These are phyloP conservation scores for Polyplosphaeria fusca DNA, from an alignment of 495 filamentous ascomycete genomes.

Conservation along the genomic window DNA sequence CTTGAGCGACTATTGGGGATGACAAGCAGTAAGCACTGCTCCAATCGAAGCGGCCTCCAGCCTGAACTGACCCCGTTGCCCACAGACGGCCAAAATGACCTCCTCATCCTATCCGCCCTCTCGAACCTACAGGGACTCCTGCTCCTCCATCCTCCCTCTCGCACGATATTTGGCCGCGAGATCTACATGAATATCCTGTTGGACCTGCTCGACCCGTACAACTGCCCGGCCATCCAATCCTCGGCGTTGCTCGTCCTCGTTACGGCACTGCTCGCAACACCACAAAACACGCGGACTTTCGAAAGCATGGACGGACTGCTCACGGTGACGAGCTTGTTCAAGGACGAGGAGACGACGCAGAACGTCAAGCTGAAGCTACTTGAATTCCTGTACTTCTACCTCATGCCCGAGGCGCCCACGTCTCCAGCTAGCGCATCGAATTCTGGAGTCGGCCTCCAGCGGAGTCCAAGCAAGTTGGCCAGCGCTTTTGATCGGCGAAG, in stretches of 20 bases:
- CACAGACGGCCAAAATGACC: slow-evolving; percentile 74
- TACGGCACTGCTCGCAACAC: slow-evolving; percentile 76
- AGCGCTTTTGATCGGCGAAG: slow-evolving; percentile 48
- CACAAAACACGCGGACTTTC: slow-evolving; percentile 84
- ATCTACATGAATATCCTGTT: slow-evolving; percentile 95
- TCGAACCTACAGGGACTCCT: slow-evolving; percentile 88
- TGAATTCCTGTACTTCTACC: slow-evolving; percentile 96
- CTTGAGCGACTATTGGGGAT: slow-evolving; percentile 84
- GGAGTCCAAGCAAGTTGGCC: slow-evolving; percentile 69
- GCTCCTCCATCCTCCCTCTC: slow-evolving; percentile 88
- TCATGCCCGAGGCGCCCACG: slow-evolving; percentile 82
- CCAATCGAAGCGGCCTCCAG: no score
- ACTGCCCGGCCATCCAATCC: slow-evolving; percentile 86
- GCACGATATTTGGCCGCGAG: slow-evolving; percentile 80
- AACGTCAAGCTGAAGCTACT: slow-evolving; percentile 90
- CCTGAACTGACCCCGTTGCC: neutral
- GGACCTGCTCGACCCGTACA: slow-evolving; percentile 90
- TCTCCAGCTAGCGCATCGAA: slow-evolving; percentile 39
- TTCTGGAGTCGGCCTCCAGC: slow-evolving; percentile 46
- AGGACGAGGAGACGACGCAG: slow-evolving; percentile 71
- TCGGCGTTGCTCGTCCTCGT: slow-evolving; percentile 86
- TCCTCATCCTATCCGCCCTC: slow-evolving; percentile 82
- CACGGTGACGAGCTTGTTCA: slow-evolving; percentile 91
- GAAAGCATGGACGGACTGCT: slow-evolving; percentile 89
- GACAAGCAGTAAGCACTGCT: slow-evolving; percentile 55